Conservation (phyloP, 495 filamentous ascomycete genomes). For the Parathielavia appendiculata region DNA sequence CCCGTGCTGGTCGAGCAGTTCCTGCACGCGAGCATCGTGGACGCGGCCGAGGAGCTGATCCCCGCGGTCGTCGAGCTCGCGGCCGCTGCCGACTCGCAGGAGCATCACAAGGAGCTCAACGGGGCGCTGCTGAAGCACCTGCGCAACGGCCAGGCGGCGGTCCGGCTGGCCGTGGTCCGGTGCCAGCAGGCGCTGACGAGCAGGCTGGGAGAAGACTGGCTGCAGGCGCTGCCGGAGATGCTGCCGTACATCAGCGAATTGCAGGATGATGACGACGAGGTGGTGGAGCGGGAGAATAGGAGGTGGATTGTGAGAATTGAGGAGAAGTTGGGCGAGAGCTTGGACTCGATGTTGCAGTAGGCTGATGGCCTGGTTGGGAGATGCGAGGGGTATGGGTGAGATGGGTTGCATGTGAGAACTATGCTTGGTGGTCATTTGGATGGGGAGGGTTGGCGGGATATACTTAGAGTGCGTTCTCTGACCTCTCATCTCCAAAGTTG, state of each 20-base stretch:
- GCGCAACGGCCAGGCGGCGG: constrained; percentile 58
- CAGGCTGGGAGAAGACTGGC: constrained; percentile 84
- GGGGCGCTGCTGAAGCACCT: constrained; percentile 65
- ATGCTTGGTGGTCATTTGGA: no score
- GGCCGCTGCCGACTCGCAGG: constrained; percentile 67
- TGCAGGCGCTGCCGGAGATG: constrained; percentile 85
- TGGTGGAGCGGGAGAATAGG: constrained; percentile 79
- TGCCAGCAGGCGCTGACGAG: constrained; percentile 72
- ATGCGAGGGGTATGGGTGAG: neutral
- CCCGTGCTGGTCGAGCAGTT: constrained; percentile 66
- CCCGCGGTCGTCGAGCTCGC: constrained; percentile 72
- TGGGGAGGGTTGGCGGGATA: no score
- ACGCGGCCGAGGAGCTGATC: constrained; percentile 38
- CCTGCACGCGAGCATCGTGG: constrained; percentile 43
- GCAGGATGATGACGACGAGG: constrained; percentile 93
- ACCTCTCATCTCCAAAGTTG: no score
- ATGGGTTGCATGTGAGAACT: no score
- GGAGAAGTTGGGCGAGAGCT: constrained; percentile 73
- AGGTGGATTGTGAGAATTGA: constrained; percentile 86
- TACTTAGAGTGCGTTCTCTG: no score
- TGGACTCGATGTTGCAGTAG: constrained; percentile 86
- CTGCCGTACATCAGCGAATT: constrained; percentile 88
- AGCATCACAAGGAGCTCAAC: constrained; percentile 88
- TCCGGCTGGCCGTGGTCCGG: constrained; percentile 72
- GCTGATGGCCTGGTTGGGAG: neutral